Conservation (phyloP, 2,329 filamentous ascomycete species). For the Aspergillus texensis region DNA sequence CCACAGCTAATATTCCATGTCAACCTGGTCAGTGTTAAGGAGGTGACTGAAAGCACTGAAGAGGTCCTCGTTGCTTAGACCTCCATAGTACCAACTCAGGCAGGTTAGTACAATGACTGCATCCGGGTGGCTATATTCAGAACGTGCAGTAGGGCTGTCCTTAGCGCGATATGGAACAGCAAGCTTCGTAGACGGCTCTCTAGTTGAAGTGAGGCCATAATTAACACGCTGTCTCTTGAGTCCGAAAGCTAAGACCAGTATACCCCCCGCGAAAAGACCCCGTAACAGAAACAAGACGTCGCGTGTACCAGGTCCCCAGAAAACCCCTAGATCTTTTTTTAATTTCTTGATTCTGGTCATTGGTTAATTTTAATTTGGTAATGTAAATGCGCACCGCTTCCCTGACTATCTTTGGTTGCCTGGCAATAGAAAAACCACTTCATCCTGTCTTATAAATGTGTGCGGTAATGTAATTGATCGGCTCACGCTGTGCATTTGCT, state of each 20-base stretch:
- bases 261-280: background rate
- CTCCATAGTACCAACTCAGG: conserved; percentile 38
- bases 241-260: background rate
- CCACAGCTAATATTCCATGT: too few relatives aligned
- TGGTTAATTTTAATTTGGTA: conserved; percentile 33
- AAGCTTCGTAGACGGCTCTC: background rate
- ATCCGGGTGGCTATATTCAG: conserved; percentile 46
- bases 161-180: background rate
- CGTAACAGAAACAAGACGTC: background rate
- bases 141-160: conserved; percentile 29
- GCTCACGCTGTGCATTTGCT: background rate
- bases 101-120: conserved; percentile 45
- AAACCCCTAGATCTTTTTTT: conserved; percentile 45
- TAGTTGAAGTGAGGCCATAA: background rate
- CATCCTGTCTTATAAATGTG: conserved; percentile 51
- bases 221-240: conserved; percentile 24
- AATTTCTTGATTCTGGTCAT: conserved; percentile 35
- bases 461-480: conserved; percentile 29
- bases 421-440: conserved; percentile 47
- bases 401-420: conserved; percentile 35
- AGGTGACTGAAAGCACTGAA: too few relatives aligned
- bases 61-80: too few relatives aligned
- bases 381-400: conserved; percentile 51
- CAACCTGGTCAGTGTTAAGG: too few relatives aligned
- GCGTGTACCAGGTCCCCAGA: conserved; percentile 47